Evolutionary conservation across 208 protist species (phyloP).

Genomic region (Novymonas esmeraldas): DNA sequence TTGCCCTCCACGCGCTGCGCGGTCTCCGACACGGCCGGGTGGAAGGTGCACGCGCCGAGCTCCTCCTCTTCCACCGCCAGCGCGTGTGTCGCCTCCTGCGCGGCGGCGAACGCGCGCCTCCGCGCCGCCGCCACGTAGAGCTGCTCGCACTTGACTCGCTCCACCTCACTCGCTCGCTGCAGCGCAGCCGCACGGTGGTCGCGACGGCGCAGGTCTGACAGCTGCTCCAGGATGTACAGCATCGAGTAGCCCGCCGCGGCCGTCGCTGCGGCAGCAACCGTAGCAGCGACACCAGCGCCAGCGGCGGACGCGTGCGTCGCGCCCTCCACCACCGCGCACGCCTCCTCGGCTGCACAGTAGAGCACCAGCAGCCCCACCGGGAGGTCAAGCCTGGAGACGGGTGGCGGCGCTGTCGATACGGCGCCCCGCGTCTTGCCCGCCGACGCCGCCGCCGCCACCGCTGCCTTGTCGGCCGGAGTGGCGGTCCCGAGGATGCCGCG

Average conservation of each 20-base stretch:
- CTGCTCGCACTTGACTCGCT: constrained; percentile 25
- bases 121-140: constrained; percentile 23
- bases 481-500: constrained; percentile 1
- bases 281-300: no score
- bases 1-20: constrained; percentile 39
- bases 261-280: not conserved
- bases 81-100: constrained; percentile 9
- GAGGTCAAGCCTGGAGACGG: constrained; percentile 29
- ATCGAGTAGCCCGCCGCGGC: constrained; percentile 18
- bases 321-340: not conserved
- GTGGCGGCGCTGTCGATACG: not conserved
- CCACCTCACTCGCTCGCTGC: constrained; percentile 22
- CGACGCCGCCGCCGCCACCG: not conserved
- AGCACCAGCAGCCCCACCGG: constrained; percentile 46
- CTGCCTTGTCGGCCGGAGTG: not conserved
- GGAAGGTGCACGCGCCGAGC: constrained; percentile 57
- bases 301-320: no score
- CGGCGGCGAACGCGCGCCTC: constrained; percentile 9
- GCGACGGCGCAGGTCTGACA: constrained; percentile 22
- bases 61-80: constrained; percentile 31
- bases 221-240: constrained; percentile 33
- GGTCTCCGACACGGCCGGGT: constrained; percentile 34
- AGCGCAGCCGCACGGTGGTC: constrained; percentile 21
- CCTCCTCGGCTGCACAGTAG: constrained; percentile 52
- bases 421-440: not conserved